phyloP scores from a whole-genome alignment of 2,329 filamentous ascomycete species.

The Curvularia eragrostidis region DNA sequence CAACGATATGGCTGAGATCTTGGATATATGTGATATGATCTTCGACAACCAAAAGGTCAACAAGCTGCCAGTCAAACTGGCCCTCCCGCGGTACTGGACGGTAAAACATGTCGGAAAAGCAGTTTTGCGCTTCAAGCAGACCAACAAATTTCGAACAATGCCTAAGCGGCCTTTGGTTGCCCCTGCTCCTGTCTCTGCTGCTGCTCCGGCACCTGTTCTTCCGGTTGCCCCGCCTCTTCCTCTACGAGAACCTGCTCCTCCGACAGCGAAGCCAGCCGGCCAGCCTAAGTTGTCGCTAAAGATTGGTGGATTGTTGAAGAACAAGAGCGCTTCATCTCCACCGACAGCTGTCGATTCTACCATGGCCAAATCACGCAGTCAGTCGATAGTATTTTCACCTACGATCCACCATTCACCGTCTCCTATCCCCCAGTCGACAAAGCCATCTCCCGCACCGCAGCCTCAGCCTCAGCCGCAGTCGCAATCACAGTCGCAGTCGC shows the following conservation, averaged over 20 bases:
- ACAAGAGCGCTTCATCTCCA: conserved; percentile 26
- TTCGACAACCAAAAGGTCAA: conserved; percentile 58
- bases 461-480: not conserved
- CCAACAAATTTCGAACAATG: conserved; percentile 30
- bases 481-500: not conserved
- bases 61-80: conserved; percentile 58
- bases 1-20: conserved; percentile 62
- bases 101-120: conserved; percentile 61
- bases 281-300: conserved; percentile 34
- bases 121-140: conserved; percentile 40
- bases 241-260: conserved; percentile 14
- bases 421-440: conserved; percentile 24
- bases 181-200: not conserved
- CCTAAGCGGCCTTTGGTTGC: conserved; percentile 16
- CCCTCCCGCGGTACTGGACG: conserved; percentile 65
- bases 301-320: conserved; percentile 24
- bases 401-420: conserved; percentile 26
- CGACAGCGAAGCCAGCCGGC: conserved; percentile 6
- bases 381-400: conserved; percentile 27
- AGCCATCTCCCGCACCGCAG: conserved; percentile 23
- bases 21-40: conserved; percentile 64
- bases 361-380: conserved; percentile 17
- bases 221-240: conserved; percentile 16
- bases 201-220: conserved; percentile 1
- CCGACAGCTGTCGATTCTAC: conserved; percentile 16